Evolutionary conservation across 2,329 filamentous ascomycete species (phyloP).

Genomic region (Aspergillus brunneoviolaceus): DNA sequence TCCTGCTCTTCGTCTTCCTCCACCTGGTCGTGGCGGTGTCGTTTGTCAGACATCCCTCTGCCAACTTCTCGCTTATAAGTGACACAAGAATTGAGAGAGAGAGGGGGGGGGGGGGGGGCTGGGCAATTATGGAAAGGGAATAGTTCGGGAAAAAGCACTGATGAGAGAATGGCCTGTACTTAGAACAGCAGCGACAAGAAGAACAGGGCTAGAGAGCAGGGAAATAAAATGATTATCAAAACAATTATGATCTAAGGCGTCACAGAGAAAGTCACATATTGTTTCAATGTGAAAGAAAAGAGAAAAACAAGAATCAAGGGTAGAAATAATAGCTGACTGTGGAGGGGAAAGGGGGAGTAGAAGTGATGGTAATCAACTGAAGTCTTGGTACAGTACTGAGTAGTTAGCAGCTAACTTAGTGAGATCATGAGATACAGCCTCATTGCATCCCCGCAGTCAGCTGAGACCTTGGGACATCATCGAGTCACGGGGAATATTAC

Average conservation of each 20-base stretch:
- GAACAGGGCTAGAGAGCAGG: constrained; percentile 4
- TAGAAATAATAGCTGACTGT: constrained; percentile 1
- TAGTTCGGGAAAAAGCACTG: constrained; percentile 6
- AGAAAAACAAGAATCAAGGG: background rate
- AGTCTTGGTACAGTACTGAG: background rate
- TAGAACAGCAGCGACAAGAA: constrained; percentile 13
- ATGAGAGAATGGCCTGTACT: constrained; percentile 20
- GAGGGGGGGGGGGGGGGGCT: constrained; percentile 3
- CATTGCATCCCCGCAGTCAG: constrained; percentile 21
- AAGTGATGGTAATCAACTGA: too few species aligned
- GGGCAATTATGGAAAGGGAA: constrained; percentile 8
- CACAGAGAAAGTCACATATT: constrained; percentile 15
- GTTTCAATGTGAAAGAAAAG: background rate
- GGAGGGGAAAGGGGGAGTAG: constrained; percentile 1
- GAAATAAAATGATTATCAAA: background rate
- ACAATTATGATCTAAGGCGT: background rate
- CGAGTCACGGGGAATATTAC: constrained; percentile 7
- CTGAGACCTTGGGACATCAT: constrained; percentile 11
- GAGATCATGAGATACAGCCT: constrained; percentile 23
- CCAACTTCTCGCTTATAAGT: constrained; percentile 1
- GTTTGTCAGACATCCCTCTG: constrained; percentile 19
- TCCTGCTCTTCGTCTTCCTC: constrained; percentile 11
- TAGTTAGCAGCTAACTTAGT: constrained; percentile 1
- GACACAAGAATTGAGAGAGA: background rate
- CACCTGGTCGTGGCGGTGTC: constrained; percentile 2